Conservation (phyloP, 2,329 filamentous ascomycete genomes). For the Calycina marina region DNA sequence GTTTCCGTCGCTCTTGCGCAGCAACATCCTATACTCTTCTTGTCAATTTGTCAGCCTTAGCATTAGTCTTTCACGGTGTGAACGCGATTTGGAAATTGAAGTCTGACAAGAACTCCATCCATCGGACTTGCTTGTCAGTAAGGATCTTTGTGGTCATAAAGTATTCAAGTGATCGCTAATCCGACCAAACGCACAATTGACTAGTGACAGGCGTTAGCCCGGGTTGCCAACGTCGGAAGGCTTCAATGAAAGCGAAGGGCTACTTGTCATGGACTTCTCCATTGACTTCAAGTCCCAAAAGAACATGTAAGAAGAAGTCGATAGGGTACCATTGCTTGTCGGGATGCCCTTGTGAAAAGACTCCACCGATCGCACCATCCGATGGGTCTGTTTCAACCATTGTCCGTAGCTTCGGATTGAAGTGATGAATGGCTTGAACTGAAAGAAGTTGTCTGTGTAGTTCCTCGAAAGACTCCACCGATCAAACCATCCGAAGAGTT, state of each 20-base stretch:
- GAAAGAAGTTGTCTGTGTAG: no score
- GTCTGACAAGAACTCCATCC: neutral
- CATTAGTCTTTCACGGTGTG: constrained; percentile 1
- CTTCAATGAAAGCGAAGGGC: constrained; percentile 18
- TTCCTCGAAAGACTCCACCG: constrained; percentile 2
- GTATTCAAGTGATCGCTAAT: constrained; percentile 5
- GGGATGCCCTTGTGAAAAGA: constrained; percentile 3
- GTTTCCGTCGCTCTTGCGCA: neutral
- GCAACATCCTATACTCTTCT: neutral
- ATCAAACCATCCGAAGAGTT: constrained; percentile 5
- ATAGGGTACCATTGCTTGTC: constrained; percentile 4
- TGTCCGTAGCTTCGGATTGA: constrained; percentile 1
- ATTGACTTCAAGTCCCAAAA: constrained; percentile 20
- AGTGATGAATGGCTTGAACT: neutral
- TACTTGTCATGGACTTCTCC: constrained; percentile 21
- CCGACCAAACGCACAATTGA: neutral
- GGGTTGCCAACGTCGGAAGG: constrained; percentile 3
- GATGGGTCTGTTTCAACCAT: constrained; percentile 5
- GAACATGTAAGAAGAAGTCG: constrained; percentile 11
- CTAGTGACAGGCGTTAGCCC: neutral
- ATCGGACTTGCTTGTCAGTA: constrained; percentile 1
- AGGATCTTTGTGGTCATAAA: constrained; percentile 8
- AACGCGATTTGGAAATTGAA: constrained; percentile 5
- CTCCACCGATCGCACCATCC: constrained; percentile 4
- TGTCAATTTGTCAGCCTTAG: neutral